A percentile compares a stretch with the other conserved stretches of the same genome.
These are phyloP conservation scores for Penicillium rolfsii DNA, from an alignment of 2,329 filamentous ascomycete species.

Conservation along the genomic window DNA sequence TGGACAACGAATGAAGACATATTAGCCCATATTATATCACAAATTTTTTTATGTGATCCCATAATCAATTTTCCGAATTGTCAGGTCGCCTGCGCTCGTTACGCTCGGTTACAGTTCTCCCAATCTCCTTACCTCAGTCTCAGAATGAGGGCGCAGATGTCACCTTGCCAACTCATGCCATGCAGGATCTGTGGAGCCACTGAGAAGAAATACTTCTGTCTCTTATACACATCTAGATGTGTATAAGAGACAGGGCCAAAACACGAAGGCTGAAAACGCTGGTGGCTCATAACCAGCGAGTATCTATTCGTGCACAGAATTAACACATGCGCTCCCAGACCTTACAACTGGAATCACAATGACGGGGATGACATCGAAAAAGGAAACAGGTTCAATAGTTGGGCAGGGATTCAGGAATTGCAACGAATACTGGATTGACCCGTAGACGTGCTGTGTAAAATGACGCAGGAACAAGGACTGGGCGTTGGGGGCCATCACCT, in stretches of 20 bases:
- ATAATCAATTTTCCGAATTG: neutral
- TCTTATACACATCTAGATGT: too few relatives aligned
- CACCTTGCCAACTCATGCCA: slow-evolving; percentile 18
- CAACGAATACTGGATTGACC: neutral
- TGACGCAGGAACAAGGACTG: neutral
- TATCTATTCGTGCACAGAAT: too few relatives aligned
- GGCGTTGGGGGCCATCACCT: neutral
- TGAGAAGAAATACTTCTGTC: too few relatives aligned
- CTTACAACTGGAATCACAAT: neutral
- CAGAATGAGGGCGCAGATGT: slow-evolving; percentile 3
- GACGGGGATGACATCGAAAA: neutral
- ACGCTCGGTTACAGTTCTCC: neutral
- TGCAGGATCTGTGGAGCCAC: slow-evolving; percentile 1
- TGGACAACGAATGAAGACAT: neutral
- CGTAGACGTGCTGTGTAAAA: neutral
- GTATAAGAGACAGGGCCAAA: too few relatives aligned
- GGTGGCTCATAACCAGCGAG: neutral
- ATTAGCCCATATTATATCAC: slow-evolving; percentile 13
- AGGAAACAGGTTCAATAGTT: neutral
- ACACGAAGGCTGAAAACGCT: neutral
- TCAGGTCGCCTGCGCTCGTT: neutral
- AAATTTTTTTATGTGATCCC: neutral
- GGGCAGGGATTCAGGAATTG: neutral
- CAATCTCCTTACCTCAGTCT: neutral
- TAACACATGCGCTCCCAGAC: neutral